Evolutionary conservation across 305 asterid genomes (phyloP), one percentile per base, ranked within the genome.

Genomic region (Fraxinus platypoda): DNA sequence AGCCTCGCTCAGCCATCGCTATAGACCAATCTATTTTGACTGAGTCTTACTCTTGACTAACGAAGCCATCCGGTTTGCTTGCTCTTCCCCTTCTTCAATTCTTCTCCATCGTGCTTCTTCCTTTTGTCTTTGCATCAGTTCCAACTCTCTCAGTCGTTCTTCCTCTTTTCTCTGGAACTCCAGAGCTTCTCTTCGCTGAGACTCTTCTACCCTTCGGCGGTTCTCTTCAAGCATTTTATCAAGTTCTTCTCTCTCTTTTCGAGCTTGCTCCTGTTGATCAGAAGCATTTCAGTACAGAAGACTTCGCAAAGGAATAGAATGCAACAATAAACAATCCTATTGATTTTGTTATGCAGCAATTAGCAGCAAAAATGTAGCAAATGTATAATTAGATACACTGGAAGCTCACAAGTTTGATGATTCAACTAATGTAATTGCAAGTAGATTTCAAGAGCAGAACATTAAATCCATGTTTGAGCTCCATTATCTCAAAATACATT

Each of bases 221-320:
- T 95, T 95, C 90, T 95, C 98, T 86, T 91, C 98, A 33, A 95
- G 94, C 98, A 95, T 93, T 88, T 93, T 95, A 80, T 95, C 99
- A 43, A 95, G 94, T 85, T 94, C 98, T 80, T 95, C 98, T 86
- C 97, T 94, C 90, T 95, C 98, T 84, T 84, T 92, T 66, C 97
- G 90, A 84, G 95, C 97, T 85, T 94, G 91, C 89, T 94, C 98
- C 99, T 94, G 88, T 81, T 84, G 64, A 52, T 54, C 38, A 34
- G 25, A 76, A 43, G 72, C 81, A 83, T 25, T 66, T 66, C 17
- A 26, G 34, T 26, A 11, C 74, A 66, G 2, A 7, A 66, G 4
- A 23, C 0, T 3, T 66, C 15, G 0, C 74, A 66, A 26, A 11
- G 8, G 30, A 8, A 21, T 59, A 21, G 23, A 21, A 21, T 23